Percentiles rank a stretch among this genome's conserved stretches.
These are phyloP conservation scores for Podaxis pistillaris DNA, from an alignment of 768 basidiomycete genomes.

Conservation along the genomic window DNA sequence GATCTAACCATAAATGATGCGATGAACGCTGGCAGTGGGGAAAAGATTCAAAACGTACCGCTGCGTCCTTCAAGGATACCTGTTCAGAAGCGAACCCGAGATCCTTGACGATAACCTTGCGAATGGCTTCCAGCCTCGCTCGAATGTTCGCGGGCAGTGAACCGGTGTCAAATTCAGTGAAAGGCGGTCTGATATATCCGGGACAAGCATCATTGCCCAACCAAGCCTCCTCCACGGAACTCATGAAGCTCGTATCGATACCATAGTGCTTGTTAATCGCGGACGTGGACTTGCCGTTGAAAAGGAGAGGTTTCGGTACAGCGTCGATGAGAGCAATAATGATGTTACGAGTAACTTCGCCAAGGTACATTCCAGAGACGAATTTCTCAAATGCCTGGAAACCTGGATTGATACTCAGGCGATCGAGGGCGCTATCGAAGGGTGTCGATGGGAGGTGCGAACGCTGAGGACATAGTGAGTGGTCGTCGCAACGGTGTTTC, in stretches of 20 bases:
- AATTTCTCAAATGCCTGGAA: constrained; percentile 98
- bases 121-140: constrained; percentile 51
- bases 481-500: too few species aligned
- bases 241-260: constrained; percentile 91
- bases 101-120: constrained; percentile 56
- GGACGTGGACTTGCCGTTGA: constrained; percentile 73
- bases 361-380: constrained; percentile 98
- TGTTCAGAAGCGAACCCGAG: constrained; percentile 58
- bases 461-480: constrained; percentile 46
- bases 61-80: constrained; percentile 58
- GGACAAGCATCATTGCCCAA: constrained; percentile 35
- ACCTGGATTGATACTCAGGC: constrained; percentile 90
- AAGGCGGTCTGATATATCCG: constrained; percentile 33
- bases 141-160: constrained; percentile 29
- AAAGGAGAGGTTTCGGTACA: constrained; percentile 67
- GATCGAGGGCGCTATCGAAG: constrained; percentile 90
- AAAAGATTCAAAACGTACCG: constrained; percentile 28
- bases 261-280: constrained; percentile 89
- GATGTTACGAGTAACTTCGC: constrained; percentile 87
- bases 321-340: constrained; percentile 81
- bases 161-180: constrained; percentile 33
- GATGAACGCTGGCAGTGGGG: not conserved
- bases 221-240: constrained; percentile 79
- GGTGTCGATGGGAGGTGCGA: constrained; percentile 82
- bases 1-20: constrained; percentile 44